Evolutionary conservation across 495 filamentous ascomycete species (phyloP).

Genomic region (Trichoderma reesei): DNA sequence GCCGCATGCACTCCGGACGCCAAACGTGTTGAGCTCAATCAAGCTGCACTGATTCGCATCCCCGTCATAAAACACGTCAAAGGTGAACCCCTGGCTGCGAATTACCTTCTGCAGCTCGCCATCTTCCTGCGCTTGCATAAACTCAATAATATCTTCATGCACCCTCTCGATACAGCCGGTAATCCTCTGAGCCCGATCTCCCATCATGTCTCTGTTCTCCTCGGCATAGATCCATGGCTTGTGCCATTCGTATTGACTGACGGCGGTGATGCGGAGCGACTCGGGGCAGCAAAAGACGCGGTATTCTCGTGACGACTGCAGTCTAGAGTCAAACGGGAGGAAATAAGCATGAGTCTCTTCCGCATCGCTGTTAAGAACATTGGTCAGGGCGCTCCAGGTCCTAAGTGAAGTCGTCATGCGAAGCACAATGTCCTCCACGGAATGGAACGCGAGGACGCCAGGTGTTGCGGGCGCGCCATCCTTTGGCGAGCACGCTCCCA

Average conservation of each 20-base stretch:
- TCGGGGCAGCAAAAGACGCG: slow-evolving; percentile 25
- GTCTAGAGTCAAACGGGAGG: slow-evolving; percentile 22
- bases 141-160: slow-evolving; percentile 11
- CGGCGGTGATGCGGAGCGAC: slow-evolving; percentile 18
- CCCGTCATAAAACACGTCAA: slow-evolving; percentile 24
- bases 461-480: slow-evolving; percentile 16
- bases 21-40: slow-evolving; percentile 22
- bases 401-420: slow-evolving; percentile 21
- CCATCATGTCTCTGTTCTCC: slow-evolving; percentile 2
- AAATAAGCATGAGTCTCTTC: slow-evolving; percentile 18
- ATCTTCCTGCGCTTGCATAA: not conserved
- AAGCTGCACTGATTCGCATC: slow-evolving; percentile 12
- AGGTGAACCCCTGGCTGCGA: slow-evolving; percentile 19
- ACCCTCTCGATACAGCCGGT: slow-evolving; percentile 4
- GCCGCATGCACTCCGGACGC: slow-evolving; percentile 18
- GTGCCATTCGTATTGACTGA: slow-evolving; percentile 29
- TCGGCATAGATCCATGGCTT: slow-evolving; percentile 20
- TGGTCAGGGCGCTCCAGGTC: slow-evolving; percentile 17
- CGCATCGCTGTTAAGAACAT: slow-evolving; percentile 3
- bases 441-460: slow-evolving; percentile 16
- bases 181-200: slow-evolving; percentile 13
- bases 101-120: slow-evolving; percentile 14
- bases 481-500: slow-evolving; percentile 25
- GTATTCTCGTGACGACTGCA: slow-evolving; percentile 21
- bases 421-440: slow-evolving; percentile 17